These are phyloP conservation scores for Pleurotus eryngii DNA, from an alignment of 768 basidiomycete species.

Conservation along the genomic window DNA sequence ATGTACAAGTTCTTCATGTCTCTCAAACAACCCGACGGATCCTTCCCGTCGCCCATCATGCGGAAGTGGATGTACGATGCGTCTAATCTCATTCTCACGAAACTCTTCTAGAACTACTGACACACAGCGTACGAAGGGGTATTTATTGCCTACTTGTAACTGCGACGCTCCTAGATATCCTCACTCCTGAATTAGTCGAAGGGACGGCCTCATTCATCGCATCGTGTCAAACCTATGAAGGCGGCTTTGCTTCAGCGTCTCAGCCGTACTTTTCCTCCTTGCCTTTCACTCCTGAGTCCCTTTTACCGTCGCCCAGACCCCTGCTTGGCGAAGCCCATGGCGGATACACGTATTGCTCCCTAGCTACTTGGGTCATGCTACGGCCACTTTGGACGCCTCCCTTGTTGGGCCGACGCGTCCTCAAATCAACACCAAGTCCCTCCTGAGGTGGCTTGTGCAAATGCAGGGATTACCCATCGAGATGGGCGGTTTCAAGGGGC, in stretches of 20 bases:
- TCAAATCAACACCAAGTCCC: slow-evolving; percentile 52
- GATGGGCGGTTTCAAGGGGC: slow-evolving; percentile 87
- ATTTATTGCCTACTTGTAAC: slow-evolving; percentile 88
- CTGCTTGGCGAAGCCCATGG: slow-evolving; percentile 95
- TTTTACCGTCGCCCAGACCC: slow-evolving; percentile 53
- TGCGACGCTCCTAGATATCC: slow-evolving; percentile 77
- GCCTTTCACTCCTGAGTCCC: slow-evolving; percentile 13
- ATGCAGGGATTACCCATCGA: slow-evolving; percentile 86
- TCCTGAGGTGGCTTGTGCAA: slow-evolving; percentile 77
- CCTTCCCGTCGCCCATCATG: slow-evolving; percentile 83
- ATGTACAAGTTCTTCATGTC: slow-evolving; percentile 90
- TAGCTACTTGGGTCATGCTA: slow-evolving; percentile 83
- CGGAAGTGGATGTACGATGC: slow-evolving; percentile 92
- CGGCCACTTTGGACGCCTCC: slow-evolving; percentile 44
- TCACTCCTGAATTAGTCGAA: slow-evolving; percentile 83
- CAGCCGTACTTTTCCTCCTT: slow-evolving; percentile 55
- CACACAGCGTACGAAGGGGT: slow-evolving; percentile 47
- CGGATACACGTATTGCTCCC: slow-evolving; percentile 93
- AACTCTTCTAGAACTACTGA: neutral
- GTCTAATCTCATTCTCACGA: slow-evolving; percentile 14
- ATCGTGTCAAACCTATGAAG: slow-evolving; percentile 96
- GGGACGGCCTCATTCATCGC: slow-evolving; percentile 79
- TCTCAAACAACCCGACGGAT: slow-evolving; percentile 89
- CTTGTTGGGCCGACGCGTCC: slow-evolving; percentile 22
- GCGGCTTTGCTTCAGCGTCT: slow-evolving; percentile 84